Base-by-base conservation (phyloP, 139 green algal species). In the Chlorella sp. region DNA sequence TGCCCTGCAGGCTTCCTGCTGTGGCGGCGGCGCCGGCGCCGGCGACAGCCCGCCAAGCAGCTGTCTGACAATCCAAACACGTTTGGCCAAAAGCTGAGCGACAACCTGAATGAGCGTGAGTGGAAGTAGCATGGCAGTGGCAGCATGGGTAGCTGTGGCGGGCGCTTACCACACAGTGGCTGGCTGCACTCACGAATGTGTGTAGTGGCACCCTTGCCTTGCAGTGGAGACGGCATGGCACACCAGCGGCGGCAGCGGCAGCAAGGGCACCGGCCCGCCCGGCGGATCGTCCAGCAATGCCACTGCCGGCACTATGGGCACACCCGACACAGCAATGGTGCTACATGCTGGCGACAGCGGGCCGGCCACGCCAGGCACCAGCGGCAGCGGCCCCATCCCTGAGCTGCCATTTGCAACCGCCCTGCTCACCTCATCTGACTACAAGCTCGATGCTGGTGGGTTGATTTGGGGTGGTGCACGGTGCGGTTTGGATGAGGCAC, bases 391-490 rank as follows among this genome's bases (percentile, higher is more conserved):
- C 36, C 36, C 72, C 36, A 36, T 78, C 2, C 72, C 72, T 22
- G 72, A 78, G 43, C 72, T 78, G 43, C 72, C 72, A 24, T 78
- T 78, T 60, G 72, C 72, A 14, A 14, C 72, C 11, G 72, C 28
- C 3, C 43, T 78, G 72, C 72, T 78, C 30, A 36, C 72, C 13
- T 32, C 44, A 26, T 26, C 72, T 4, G 72, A 78, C 43, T 78
- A 60, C 43, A 54, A 24, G 13, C 38, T 78, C 14, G 72, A 78
- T n/a, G 38, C 24, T 41, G 72, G 72, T 56, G 43, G 26, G 72
- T 11, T 7, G 8, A 54, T 11, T 54, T 17, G 7, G 8, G 11
- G n/a, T n/a, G n/a, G n/a, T n/a, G n/a, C n/a, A n/a, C n/a, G n/a
- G n/a, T n/a, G n/a, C n/a, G n/a, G n/a, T n/a, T n/a, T n/a, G n/a